Conservation (phyloP, 257 asterid genomes). For the Gentiana dahurica region DNA sequence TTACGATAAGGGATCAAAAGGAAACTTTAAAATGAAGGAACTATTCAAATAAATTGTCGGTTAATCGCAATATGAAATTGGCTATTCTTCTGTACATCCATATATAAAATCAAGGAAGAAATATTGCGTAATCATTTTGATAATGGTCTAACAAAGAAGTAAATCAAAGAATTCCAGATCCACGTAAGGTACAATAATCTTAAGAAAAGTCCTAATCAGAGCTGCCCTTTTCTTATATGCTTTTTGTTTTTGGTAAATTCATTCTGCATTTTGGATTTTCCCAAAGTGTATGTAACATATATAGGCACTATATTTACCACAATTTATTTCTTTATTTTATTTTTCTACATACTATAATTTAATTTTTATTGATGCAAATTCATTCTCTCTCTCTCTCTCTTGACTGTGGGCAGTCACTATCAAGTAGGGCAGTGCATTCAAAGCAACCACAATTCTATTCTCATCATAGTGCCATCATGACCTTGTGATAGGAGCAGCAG, state of each 20-base stretch:
- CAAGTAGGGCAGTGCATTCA: constrained; percentile 65
- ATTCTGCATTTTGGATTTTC: not conserved
- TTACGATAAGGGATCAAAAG: too few relatives aligned
- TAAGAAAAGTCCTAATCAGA: too few relatives aligned
- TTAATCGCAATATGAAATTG: too few relatives aligned
- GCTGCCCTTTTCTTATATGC: too few relatives aligned
- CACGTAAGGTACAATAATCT: too few relatives aligned
- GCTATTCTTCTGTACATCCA: too few relatives aligned
- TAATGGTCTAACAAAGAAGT: too few relatives aligned
- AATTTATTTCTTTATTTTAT: not conserved
- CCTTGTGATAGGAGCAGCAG: constrained; percentile 30
- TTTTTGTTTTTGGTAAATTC: not conserved
- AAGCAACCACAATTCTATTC: constrained; percentile 94
- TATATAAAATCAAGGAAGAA: too few relatives aligned
- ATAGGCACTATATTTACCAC: not conserved
- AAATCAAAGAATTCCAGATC: too few relatives aligned
- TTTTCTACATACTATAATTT: not conserved
- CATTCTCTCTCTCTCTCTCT: not conserved
- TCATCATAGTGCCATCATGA: constrained; percentile 74
- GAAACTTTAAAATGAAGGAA: too few relatives aligned
- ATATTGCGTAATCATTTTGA: too few relatives aligned
- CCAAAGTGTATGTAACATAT: not conserved
- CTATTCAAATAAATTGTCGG: too few relatives aligned
- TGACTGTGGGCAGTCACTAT: constrained; percentile 2
- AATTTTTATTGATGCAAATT: not conserved